These are phyloP conservation scores for Penicillium lagena DNA, from an alignment of 495 filamentous ascomycete genomes.

Conservation along the genomic window DNA sequence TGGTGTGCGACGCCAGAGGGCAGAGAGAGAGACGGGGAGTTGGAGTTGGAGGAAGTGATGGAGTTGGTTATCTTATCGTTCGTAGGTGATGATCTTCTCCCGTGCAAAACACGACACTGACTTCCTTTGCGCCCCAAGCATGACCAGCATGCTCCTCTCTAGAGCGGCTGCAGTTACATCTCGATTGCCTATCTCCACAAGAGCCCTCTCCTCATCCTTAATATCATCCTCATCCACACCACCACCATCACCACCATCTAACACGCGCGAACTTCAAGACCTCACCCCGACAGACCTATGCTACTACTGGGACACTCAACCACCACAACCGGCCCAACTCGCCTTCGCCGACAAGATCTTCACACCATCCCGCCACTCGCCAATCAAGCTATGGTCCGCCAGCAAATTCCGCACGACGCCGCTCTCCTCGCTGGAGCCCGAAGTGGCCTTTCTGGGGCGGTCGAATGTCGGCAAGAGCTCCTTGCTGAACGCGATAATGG, in stretches of 20 bases:
- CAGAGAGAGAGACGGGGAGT: too few relatives aligned
- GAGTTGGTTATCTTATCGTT: background rate
- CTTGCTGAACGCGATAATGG: slow-evolving; percentile 76
- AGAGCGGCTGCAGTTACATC: background rate
- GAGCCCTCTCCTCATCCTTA: slow-evolving; percentile 1
- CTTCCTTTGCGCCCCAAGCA: background rate
- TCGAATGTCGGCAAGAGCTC: slow-evolving; percentile 92
- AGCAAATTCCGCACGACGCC: slow-evolving; percentile 63
- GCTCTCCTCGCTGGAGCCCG: slow-evolving; percentile 30
- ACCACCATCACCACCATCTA: slow-evolving; percentile 6
- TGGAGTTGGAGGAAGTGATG: background rate
- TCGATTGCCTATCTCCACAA: slow-evolving; percentile 7
- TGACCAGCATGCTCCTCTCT: background rate
- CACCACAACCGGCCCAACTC: slow-evolving; percentile 50
- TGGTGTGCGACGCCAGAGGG: slow-evolving; percentile 27
- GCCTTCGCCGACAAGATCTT: slow-evolving; percentile 58
- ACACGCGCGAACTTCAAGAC: slow-evolving; percentile 25
- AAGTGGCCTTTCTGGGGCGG: slow-evolving; percentile 72
- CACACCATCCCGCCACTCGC: slow-evolving; percentile 39
- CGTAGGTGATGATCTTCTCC: background rate
- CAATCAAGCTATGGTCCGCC: slow-evolving; percentile 64
- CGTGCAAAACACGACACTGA: too few relatives aligned
- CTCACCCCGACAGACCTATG: slow-evolving; percentile 31
- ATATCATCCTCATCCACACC: slow-evolving; percentile 6
- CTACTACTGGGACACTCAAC: slow-evolving; percentile 53